A percentile compares a stretch with the other conserved stretches of the same genome.
phyloP scores from a whole-genome alignment of 768 basidiomycete genomes.

The Auricularia cornea region DNA sequence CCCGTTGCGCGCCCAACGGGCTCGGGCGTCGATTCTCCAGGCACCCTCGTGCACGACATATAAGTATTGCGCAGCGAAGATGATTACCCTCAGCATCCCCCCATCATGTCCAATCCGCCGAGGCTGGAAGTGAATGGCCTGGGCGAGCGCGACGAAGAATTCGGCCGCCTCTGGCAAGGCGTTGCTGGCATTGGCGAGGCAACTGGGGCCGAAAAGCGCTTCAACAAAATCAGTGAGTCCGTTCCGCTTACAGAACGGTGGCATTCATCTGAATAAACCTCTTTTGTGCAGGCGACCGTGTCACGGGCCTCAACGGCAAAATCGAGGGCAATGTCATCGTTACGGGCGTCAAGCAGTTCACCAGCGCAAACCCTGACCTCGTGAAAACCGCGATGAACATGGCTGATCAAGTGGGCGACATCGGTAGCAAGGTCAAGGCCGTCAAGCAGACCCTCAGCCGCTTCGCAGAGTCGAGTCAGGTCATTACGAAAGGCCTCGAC shows the following conservation, averaged over 20 bases:
- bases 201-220: background rate
- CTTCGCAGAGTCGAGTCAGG: background rate
- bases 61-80: too few relatives aligned
- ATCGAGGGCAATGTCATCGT: background rate
- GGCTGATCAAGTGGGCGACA: background rate
- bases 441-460: background rate
- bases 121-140: background rate
- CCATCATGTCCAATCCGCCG: background rate
- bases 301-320: background rate
- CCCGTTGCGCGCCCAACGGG: too few relatives aligned
- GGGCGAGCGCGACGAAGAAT: background rate
- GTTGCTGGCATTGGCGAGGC: background rate
- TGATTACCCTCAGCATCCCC: background rate
- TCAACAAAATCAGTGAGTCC: background rate
- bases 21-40: too few relatives aligned
- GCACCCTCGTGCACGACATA: too few relatives aligned
- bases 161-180: background rate
- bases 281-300: background rate
- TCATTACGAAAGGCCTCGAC: constrained; percentile 2
- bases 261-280: background rate
- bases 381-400: background rate
- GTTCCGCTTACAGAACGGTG: background rate
- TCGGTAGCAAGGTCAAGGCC: background rate
- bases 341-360: background rate
- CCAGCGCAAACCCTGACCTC: background rate